Conservation (phyloP, 345 rosid species). For the Arabidopsis suecica region DNA sequence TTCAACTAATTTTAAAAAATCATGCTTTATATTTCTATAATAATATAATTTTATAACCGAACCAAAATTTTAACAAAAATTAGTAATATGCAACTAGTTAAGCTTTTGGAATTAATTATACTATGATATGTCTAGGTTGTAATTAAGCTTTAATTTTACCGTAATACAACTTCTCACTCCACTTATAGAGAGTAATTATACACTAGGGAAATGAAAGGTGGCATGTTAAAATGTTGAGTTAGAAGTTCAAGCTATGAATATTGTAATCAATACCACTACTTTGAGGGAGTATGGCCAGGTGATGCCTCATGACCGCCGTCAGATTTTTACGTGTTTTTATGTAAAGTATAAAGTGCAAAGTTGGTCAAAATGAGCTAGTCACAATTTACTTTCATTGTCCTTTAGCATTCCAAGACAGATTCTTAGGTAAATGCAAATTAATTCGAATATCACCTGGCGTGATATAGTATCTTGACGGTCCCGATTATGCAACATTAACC, state of each 20-base stretch:
- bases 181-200: background rate
- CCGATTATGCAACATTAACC: slow-evolving; percentile 9
- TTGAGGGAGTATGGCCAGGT: background rate
- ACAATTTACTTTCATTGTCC: slow-evolving; percentile 14
- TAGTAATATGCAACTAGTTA: background rate
- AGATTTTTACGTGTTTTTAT: background rate
- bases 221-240: background rate
- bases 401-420: slow-evolving; percentile 8
- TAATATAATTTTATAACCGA: background rate
- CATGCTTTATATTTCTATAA: background rate
- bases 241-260: background rate
- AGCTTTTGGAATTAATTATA: background rate
- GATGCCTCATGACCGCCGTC: slow-evolving; percentile 13
- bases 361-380: slow-evolving; percentile 9
- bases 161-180: background rate
- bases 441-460: slow-evolving; percentile 20
- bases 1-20: background rate
- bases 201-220: background rate
- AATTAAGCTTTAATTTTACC: background rate
- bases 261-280: background rate
- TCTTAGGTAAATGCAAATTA: slow-evolving; percentile 15
- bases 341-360: slow-evolving; percentile 1
- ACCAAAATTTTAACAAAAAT: background rate
- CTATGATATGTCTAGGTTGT: background rate
- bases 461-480: background rate